Conservation (phyloP, 345 rosid genomes). For the Arabis alpina region DNA sequence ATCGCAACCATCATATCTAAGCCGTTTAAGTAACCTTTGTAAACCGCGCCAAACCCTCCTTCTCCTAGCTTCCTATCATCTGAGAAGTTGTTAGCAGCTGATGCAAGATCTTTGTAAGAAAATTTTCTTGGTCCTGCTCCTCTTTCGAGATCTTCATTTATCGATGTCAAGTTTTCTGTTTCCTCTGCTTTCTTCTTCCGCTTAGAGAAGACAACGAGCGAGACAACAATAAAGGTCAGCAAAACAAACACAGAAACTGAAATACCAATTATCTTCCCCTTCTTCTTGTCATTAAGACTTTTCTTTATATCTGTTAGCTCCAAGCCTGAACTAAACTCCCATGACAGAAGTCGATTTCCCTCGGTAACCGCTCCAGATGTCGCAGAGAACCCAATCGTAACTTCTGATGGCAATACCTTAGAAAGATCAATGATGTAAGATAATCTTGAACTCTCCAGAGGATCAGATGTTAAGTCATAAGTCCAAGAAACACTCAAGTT, state of each 20-base stretch:
- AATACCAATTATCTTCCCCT: conserved; percentile 19
- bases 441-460: conserved; percentile 45
- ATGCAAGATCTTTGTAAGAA: conserved; percentile 48
- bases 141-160: conserved; percentile 56
- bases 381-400: conserved; percentile 55
- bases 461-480: conserved; percentile 35
- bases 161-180: conserved; percentile 38
- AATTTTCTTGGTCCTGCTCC: conserved; percentile 64
- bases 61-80: conserved; percentile 59
- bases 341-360: conserved; percentile 43
- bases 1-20: conserved; percentile 48
- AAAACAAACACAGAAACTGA: conserved; percentile 38
- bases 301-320: conserved; percentile 29
- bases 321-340: conserved; percentile 52
- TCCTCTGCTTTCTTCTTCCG: conserved; percentile 26
- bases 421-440: conserved; percentile 51
- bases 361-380: conserved; percentile 29
- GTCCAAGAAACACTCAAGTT: conserved; percentile 58
- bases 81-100: conserved; percentile 58
- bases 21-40: conserved; percentile 49
- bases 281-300: conserved; percentile 26
- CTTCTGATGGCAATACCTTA: conserved; percentile 49
- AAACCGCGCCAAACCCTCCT: conserved; percentile 68
- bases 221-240: conserved; percentile 11
- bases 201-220: conserved; percentile 13